phyloP scores from a whole-genome alignment of 805 yeast species.

The Cyberlindnera xylosilytica region DNA sequence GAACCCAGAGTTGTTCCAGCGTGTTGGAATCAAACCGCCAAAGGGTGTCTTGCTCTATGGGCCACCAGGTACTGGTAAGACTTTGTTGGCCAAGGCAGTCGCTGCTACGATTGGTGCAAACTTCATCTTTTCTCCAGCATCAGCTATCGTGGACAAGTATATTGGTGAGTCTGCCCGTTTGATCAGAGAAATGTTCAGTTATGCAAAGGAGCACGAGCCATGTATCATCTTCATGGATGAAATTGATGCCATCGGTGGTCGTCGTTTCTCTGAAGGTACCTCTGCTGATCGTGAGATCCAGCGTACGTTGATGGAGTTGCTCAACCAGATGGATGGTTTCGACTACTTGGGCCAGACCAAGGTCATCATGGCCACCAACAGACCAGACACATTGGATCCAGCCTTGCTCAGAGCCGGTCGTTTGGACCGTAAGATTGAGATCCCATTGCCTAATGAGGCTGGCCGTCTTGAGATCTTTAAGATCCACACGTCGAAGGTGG shows the following conservation, averaged over 20 bases:
- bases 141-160: slow-evolving; percentile 96
- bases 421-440: slow-evolving; percentile 93
- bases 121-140: slow-evolving; percentile 96
- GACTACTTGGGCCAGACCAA: slow-evolving; percentile 95
- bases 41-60: slow-evolving; percentile 96
- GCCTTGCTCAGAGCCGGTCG: slow-evolving; percentile 97
- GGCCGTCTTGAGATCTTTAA: slow-evolving; percentile 93
- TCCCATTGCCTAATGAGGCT: slow-evolving; percentile 91
- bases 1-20: slow-evolving; percentile 90
- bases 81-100: slow-evolving; percentile 93
- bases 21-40: slow-evolving; percentile 99
- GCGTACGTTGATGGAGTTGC: slow-evolving; percentile 93
- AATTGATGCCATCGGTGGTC: slow-evolving; percentile 98
- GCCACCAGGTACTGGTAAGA: slow-evolving; percentile 98
- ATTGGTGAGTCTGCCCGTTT: slow-evolving; percentile 97
- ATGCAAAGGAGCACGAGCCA: slow-evolving; percentile 97
- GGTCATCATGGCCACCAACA: slow-evolving; percentile 98
- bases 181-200: slow-evolving; percentile 96
- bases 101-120: slow-evolving; percentile 99
- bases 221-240: slow-evolving; percentile 99
- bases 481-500: slow-evolving; percentile 82
- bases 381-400: slow-evolving; percentile 98
- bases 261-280: slow-evolving; percentile 96
- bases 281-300: slow-evolving; percentile 98
- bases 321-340: slow-evolving; percentile 98